Conservation (phyloP, 2,329 filamentous ascomycete genomes). For the Whalleya microplaca region DNA sequence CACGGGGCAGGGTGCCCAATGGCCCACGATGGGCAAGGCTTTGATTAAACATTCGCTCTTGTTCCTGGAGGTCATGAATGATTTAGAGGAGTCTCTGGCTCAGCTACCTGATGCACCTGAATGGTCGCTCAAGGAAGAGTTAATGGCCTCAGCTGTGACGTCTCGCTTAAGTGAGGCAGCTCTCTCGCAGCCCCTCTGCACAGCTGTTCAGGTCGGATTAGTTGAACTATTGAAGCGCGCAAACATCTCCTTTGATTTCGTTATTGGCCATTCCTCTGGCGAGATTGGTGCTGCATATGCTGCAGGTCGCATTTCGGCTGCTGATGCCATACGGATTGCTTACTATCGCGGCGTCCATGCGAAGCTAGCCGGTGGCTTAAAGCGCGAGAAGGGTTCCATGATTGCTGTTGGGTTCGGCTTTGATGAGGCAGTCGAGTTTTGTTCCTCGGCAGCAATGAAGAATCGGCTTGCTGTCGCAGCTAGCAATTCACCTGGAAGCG, state of each 20-base stretch:
- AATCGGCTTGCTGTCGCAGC: slow-evolving; percentile 3
- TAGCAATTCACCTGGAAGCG: slow-evolving; percentile 17
- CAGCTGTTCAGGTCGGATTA: slow-evolving; percentile 48
- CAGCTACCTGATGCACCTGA: slow-evolving; percentile 2
- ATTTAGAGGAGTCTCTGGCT: slow-evolving; percentile 5
- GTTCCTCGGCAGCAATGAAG: neutral
- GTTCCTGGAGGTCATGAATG: slow-evolving; percentile 23
- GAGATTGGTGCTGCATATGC: slow-evolving; percentile 44
- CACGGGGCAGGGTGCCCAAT: slow-evolving; percentile 45
- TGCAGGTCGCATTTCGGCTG: neutral
- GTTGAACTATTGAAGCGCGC: slow-evolving; percentile 40
- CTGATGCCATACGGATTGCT: slow-evolving; percentile 35
- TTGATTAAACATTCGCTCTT: slow-evolving; percentile 26
- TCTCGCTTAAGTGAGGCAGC: slow-evolving; percentile 29
- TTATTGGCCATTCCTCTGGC: slow-evolving; percentile 44
- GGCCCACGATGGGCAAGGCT: slow-evolving; percentile 39
- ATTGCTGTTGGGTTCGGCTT: slow-evolving; percentile 36
- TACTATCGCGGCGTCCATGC: slow-evolving; percentile 37
- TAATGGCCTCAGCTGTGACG: slow-evolving; percentile 3
- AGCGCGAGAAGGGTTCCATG: slow-evolving; percentile 34
- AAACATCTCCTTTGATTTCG: slow-evolving; percentile 32
- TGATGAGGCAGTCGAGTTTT: slow-evolving; percentile 14
- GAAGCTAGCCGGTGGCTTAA: slow-evolving; percentile 8
- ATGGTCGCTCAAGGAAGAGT: slow-evolving; percentile 23
- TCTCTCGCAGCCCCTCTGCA: slow-evolving; percentile 45